Percentiles rank a stretch among this genome's conserved stretches.
phyloP scores from a whole-genome alignment of 2,329 filamentous ascomycete species.

The Colletotrichum sp. region DNA sequence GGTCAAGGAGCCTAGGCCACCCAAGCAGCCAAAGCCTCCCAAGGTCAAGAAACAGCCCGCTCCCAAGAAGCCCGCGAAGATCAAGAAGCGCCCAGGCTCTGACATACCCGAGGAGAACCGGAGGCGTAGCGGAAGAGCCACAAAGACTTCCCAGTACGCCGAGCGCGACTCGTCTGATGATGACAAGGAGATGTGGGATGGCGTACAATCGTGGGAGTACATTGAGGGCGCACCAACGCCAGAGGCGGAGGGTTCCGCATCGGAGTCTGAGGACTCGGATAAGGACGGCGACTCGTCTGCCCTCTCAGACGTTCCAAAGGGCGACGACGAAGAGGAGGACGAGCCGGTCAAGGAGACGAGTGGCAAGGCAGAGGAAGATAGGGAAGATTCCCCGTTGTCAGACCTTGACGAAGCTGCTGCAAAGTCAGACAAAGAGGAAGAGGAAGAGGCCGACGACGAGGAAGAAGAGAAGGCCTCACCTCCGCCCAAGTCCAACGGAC shows the following conservation, averaged over 20 bases:
- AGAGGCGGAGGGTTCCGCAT: constrained; percentile 25
- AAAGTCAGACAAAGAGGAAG: constrained; percentile 23
- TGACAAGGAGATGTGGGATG: constrained; percentile 66
- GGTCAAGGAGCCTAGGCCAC: constrained; percentile 25
- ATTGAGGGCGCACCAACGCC: constrained; percentile 33
- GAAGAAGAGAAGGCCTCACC: constrained; percentile 14
- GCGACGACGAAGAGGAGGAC: constrained; percentile 21
- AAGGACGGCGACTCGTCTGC: not conserved
- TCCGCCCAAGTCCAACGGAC: constrained; percentile 19
- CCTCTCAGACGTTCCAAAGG: constrained; percentile 6
- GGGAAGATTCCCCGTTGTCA: constrained; percentile 12
- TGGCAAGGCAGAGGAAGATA: constrained; percentile 19
- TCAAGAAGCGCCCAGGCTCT: constrained; percentile 25
- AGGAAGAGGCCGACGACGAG: constrained; percentile 21
- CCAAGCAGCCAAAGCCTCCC: constrained; percentile 30
- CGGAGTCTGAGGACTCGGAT: constrained; percentile 17
- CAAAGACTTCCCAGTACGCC: constrained; percentile 50
- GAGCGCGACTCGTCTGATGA: constrained; percentile 64
- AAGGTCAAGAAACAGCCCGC: constrained; percentile 30
- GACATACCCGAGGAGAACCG: constrained; percentile 45
- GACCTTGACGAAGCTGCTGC: constrained; percentile 16
- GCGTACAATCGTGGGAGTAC: constrained; percentile 65
- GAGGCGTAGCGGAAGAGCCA: constrained; percentile 58
- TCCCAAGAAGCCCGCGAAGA: constrained; percentile 31
- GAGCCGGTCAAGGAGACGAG: constrained; percentile 19